These are phyloP conservation scores for Chaetomium globosum DNA, from an alignment of 2,329 filamentous ascomycete species.

Conservation along the genomic window DNA sequence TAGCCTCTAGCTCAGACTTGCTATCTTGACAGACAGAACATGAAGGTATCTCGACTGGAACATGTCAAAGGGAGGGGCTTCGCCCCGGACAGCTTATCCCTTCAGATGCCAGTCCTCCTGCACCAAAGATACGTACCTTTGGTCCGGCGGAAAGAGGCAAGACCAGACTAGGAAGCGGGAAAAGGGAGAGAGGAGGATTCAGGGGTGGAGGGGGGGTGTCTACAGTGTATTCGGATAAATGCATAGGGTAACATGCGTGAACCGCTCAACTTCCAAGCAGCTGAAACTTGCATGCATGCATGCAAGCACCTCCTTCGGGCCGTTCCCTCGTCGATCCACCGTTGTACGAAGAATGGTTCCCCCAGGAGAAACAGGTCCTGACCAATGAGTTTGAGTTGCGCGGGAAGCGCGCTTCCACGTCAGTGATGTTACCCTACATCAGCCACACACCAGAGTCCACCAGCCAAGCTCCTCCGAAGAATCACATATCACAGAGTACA, in stretches of 20 bases:
- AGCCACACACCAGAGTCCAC: not conserved
- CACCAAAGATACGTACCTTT: not conserved
- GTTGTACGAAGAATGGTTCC: not conserved
- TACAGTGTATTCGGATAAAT: not conserved
- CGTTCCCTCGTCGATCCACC: not conserved
- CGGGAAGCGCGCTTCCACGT: not conserved
- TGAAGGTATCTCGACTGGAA: not conserved
- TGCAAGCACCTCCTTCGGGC: not conserved
- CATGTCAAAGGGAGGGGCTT: not conserved
- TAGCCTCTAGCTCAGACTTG: not conserved
- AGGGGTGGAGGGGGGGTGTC: not conserved
- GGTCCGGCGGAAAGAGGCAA: no score
- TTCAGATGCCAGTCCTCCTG: not conserved
- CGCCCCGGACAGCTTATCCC: not conserved
- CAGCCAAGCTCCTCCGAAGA: no score
- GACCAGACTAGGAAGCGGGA: no score
- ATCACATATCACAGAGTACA: no score
- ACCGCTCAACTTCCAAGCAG: not conserved
- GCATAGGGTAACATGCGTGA: not conserved
- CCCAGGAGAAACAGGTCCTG: not conserved
- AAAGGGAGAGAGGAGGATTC: no score
- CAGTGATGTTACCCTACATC: no score
- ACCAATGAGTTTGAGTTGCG: not conserved
- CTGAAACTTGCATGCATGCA: not conserved
- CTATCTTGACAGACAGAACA: not conserved